These are phyloP conservation scores for Przewalskia tangutica DNA, from an alignment of 257 asterid species.

Conservation along the genomic window DNA sequence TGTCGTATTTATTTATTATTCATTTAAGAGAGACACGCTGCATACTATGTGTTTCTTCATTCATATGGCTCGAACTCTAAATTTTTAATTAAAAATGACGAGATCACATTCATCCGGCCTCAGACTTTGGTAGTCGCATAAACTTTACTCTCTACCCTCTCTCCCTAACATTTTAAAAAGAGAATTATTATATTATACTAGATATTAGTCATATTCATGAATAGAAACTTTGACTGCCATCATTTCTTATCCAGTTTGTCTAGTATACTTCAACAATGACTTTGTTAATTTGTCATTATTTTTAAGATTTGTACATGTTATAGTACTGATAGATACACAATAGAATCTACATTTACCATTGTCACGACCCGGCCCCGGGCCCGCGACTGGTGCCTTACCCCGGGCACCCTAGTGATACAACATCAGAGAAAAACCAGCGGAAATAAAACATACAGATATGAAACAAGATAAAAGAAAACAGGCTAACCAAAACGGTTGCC, in stretches of 20 bases:
- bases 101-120: background rate
- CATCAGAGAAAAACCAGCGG: no score
- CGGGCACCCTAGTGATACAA: no score
- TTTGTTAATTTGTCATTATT: background rate
- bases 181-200: background rate
- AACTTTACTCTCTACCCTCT: background rate
- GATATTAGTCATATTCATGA: background rate
- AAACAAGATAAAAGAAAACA: no score
- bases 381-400: no score
- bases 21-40: no score
- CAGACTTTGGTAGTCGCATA: background rate
- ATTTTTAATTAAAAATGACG: no score
- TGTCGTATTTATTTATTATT: no score
- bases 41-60: background rate
- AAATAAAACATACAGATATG: no score
- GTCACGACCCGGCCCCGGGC: no score
- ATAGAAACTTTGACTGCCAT: background rate
- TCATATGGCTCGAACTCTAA: background rate
- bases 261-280: background rate
- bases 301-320: background rate
- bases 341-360: background rate
- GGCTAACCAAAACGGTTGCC: no score
- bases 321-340: background rate
- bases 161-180: background rate
- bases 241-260: background rate